Base-by-base conservation (phyloP, 2,329 filamentous ascomycete genomes). In the Colletotrichum tropicicola region DNA sequence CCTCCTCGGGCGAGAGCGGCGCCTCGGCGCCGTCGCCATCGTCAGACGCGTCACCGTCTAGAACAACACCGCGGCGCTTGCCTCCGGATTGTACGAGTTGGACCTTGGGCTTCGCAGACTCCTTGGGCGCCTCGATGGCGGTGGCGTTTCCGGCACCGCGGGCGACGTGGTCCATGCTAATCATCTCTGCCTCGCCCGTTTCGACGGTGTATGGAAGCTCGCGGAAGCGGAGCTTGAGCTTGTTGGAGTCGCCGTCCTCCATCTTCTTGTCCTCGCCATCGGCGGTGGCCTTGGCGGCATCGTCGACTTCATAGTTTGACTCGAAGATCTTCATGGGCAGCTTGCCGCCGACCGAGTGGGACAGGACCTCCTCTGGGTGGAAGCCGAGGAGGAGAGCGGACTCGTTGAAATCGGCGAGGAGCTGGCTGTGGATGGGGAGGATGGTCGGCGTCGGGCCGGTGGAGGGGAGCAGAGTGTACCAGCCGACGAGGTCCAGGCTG, bases 161-260 rank as follows among this genome's bases (percentile, higher is more conserved):
- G 1, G 95, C 94, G 19, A 99, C 91, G 69, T 94, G 97, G 77
- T 98, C 94, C 73, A 99, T 92, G 70, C 92, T 92, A 69, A 99
- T 98, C 94, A 98, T 98, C 78, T 99, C 96, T 1, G 94, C 94
- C 77, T 98, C 94, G 9, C 93, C 93, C 0, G 94, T 97, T 79
- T 98, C 96, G 2, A 98, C 90, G 0, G 91, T 91, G 77, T 96
- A 98, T 2, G 91, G 88, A 9, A 98, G 79, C 73, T 97, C 91
- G 65, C 91, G 88, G 78, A 98, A 98, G 72, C 88, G 91, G 65
- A 96, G 84, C 53, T 85, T 87, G 23, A 89, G 75, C 44, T 61
- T 77, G 1, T 65, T 77, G 1, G 82, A 76, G 32, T 88, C 78
- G 74, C 85, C 76, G 68, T 93, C 91, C 68, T 92, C 90, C 80